Base-by-base conservation (phyloP, 1,284 basidiomycete genomes). In the Tremellales sp. region DNA sequence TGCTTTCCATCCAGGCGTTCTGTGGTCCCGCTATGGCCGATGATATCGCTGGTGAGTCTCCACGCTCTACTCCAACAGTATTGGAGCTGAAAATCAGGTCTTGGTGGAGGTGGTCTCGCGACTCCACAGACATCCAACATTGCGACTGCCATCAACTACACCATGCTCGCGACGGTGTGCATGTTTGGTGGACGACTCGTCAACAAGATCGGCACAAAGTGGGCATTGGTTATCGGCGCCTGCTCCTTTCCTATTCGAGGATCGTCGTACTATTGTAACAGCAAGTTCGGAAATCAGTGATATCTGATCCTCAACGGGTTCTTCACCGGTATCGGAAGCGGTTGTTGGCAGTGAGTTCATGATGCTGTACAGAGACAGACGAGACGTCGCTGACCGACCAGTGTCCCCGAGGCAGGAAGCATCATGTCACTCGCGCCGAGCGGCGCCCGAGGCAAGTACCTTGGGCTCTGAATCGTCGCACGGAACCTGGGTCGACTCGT, bases 341-440 rank as follows among this genome's bases (percentile, higher is more conserved):
- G 52, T 19, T 46, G 40, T 29, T 55, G 52, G 51, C 60, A 64
- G 33, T 36, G 13, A 36, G 33, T 36, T 4, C 33, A 7, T 4
- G 15, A 6, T 36, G 4, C 19, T 15, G 33, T 36, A 36, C 19
- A 13, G 33, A 36, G 13, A 15, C n/a, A n/a, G n/a, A n/a, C n/a
- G n/a, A n/a, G n/a, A n/a, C n/a, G n/a, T n/a, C n/a, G n/a, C 13
- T 36, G 13, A 36, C 19, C 6, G 4, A n/a, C n/a, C 19, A 36
- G 33, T 35, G 56, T 64, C n/a, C 55, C 62, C 5, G 62, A 65
- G 41, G 48, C 60, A 12, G 53, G 52, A 10, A 51, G 56, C 23
- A 57, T 65, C 44, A 52, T 65, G 45, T 57, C 56, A 1, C 53
- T 59, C 19, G 56, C 62, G 3, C 54, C 58, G 17, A 51, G 35